Evolutionary conservation across 2,329 filamentous ascomycete genomes (phyloP).

Genomic region (Fusarium sp.): DNA sequence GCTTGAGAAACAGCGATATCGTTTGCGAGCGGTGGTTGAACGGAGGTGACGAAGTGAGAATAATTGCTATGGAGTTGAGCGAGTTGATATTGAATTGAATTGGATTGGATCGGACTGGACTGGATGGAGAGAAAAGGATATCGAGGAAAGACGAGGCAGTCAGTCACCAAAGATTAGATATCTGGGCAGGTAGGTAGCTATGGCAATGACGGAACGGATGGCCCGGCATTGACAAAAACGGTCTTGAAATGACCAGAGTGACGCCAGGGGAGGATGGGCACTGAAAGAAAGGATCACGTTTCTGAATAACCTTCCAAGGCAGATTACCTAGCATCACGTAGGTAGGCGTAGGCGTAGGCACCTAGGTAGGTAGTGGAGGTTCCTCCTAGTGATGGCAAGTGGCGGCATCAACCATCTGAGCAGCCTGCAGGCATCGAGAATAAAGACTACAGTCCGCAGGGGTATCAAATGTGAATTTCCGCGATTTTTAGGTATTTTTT

Average conservation of each 20-base stretch:
- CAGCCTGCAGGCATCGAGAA: neutral
- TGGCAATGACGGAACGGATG: conserved; percentile 28
- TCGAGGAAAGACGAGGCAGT: neutral
- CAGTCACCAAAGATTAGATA: neutral
- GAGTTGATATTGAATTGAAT: neutral
- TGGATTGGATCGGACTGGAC: neutral
- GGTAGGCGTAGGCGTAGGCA: neutral
- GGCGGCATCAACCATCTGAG: neutral
- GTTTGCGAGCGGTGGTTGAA: neutral
- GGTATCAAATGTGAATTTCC: too few relatives aligned
- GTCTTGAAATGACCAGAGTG: conserved; percentile 6
- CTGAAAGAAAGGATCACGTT: conserved; percentile 22
- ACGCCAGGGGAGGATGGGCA: conserved; percentile 28
- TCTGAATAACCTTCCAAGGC: conserved; percentile 25
- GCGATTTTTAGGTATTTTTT: too few relatives aligned
- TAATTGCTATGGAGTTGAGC: neutral
- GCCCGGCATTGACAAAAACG: conserved; percentile 8
- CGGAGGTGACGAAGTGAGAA: neutral
- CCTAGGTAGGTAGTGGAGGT: neutral
- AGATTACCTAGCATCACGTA: neutral
- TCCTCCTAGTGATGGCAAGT: neutral
- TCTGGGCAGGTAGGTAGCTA: neutral
- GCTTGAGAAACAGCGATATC: conserved; percentile 12
- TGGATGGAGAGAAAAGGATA: neutral
- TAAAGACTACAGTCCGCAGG: too few relatives aligned